Conservation (phyloP, 768 basidiomycete species). For the Panaeolus papilionaceus region DNA sequence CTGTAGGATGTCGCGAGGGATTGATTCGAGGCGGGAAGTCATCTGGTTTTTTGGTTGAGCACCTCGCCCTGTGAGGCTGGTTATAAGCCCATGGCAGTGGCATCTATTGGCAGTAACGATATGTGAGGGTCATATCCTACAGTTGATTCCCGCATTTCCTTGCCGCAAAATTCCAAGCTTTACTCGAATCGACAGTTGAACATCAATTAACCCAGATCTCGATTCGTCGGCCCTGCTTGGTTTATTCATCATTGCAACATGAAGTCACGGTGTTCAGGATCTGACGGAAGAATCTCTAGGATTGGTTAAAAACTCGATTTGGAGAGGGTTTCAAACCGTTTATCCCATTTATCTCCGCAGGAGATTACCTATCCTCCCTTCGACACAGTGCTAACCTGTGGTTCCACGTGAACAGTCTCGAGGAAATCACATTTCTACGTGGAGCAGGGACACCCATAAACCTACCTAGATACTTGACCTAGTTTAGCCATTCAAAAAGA, state of each 20-base stretch:
- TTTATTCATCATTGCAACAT: slow-evolving; percentile 8
- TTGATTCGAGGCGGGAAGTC: slow-evolving; percentile 50
- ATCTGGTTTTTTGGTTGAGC: slow-evolving; percentile 34
- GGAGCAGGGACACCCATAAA: neutral
- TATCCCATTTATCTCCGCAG: slow-evolving; percentile 12
- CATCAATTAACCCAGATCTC: slow-evolving; percentile 10
- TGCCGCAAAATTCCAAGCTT: slow-evolving; percentile 18
- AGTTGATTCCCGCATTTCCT: slow-evolving; percentile 20
- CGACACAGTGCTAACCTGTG: neutral
- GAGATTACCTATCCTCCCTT: neutral
- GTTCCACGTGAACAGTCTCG: slow-evolving; percentile 10
- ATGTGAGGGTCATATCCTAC: slow-evolving; percentile 11
- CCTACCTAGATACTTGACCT: neutral
- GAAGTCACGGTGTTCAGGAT: neutral
- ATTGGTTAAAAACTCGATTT: neutral
- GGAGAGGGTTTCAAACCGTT: neutral
- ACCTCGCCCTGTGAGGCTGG: neutral
- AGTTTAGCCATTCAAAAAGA: neutral
- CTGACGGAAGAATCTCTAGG: slow-evolving; percentile 9
- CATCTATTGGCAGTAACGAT: slow-evolving; percentile 14
- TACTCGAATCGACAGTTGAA: slow-evolving; percentile 14
- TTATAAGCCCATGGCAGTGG: slow-evolving; percentile 7
- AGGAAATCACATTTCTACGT: neutral
- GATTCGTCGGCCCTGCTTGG: slow-evolving; percentile 1
- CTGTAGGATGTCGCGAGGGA: slow-evolving; percentile 64